Percentiles rank a stretch among this genome's conserved stretches.
Evolutionary conservation across 2,329 filamentous ascomycete genomes (phyloP).

Genomic region (Aspergillus neoniger): DNA sequence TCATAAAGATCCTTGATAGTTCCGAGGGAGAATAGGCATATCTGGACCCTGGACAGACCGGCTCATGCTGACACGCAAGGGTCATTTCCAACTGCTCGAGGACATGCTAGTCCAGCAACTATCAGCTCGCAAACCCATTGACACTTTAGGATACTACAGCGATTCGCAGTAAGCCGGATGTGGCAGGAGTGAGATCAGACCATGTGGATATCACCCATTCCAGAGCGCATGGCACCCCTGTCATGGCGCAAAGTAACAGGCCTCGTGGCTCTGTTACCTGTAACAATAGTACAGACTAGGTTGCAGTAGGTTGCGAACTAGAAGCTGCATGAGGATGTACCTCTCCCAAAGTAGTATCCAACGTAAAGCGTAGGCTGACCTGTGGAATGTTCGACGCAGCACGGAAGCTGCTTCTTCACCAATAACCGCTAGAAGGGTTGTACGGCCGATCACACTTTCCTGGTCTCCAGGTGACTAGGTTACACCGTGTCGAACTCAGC

Average conservation of each 20-base stretch:
- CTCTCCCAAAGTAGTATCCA: slow-evolving; percentile 9
- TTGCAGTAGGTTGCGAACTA: slow-evolving; percentile 8
- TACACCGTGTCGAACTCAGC: slow-evolving; percentile 7
- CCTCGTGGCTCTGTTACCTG: slow-evolving; percentile 4
- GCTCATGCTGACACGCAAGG: neutral
- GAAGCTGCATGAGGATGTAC: slow-evolving; percentile 4
- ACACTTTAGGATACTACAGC: neutral
- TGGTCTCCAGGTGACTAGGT: neutral
- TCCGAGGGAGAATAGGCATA: neutral
- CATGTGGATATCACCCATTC: slow-evolving; percentile 10
- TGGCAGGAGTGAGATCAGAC: slow-evolving; percentile 7
- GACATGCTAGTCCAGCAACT: neutral
- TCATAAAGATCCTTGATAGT: neutral
- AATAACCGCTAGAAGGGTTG: neutral
- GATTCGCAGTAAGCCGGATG: neutral
- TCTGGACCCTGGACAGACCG: neutral
- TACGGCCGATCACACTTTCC: slow-evolving; percentile 7
- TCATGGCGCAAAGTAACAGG: neutral
- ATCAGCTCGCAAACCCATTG: neutral
- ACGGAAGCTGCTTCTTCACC: neutral
- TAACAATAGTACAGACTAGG: neutral
- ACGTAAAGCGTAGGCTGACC: slow-evolving; percentile 1
- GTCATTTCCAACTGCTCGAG: neutral
- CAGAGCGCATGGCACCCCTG: slow-evolving; percentile 14
- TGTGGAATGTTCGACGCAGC: slow-evolving; percentile 6